Evolutionary conservation across 1,139 yeast species (phyloP).

Genomic region (Geotrichum europaeum): DNA sequence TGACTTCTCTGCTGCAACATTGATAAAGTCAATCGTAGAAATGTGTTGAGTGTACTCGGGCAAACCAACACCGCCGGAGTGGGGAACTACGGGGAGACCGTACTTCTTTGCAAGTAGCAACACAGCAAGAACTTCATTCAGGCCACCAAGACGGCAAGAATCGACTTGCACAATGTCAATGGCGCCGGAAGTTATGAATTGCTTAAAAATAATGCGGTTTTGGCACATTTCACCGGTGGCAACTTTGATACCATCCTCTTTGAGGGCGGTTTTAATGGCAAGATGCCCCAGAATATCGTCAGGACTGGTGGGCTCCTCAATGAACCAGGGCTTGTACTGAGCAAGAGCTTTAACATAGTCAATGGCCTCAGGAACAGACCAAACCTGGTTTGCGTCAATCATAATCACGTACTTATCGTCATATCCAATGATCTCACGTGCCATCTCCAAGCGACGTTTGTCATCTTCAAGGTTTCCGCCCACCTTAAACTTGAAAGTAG

Average conservation of each 20-base stretch:
- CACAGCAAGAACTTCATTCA: slow-evolving; percentile 39
- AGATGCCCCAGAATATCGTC: slow-evolving; percentile 40
- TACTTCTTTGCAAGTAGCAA: slow-evolving; percentile 38
- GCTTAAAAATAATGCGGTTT: slow-evolving; percentile 39
- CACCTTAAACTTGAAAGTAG: slow-evolving; percentile 40
- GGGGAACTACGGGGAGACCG: slow-evolving; percentile 39
- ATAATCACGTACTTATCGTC: slow-evolving; percentile 31
- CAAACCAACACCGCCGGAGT: slow-evolving; percentile 41
- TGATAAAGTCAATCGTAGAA: slow-evolving; percentile 38
- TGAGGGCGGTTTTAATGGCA: slow-evolving; percentile 36
- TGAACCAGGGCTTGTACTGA: slow-evolving; percentile 38
- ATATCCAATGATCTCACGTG: slow-evolving; percentile 39
- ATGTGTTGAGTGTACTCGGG: slow-evolving; percentile 40
- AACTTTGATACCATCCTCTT: slow-evolving; percentile 37
- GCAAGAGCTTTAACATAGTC: slow-evolving; percentile 37
- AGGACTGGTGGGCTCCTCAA: slow-evolving; percentile 41
- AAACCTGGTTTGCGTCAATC: slow-evolving; percentile 40
- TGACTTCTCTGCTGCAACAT: slow-evolving; percentile 35
- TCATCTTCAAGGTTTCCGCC: slow-evolving; percentile 38
- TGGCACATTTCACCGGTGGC: slow-evolving; percentile 43
- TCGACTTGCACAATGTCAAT: slow-evolving; percentile 39
- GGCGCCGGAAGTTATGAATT: slow-evolving; percentile 36
- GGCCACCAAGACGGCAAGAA: slow-evolving; percentile 39
- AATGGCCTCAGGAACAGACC: slow-evolving; percentile 41
- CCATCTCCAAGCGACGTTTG: slow-evolving; percentile 34